Base-by-base conservation (phyloP, 176 grass and related monocot species). In the Leersia perrieri region DNA sequence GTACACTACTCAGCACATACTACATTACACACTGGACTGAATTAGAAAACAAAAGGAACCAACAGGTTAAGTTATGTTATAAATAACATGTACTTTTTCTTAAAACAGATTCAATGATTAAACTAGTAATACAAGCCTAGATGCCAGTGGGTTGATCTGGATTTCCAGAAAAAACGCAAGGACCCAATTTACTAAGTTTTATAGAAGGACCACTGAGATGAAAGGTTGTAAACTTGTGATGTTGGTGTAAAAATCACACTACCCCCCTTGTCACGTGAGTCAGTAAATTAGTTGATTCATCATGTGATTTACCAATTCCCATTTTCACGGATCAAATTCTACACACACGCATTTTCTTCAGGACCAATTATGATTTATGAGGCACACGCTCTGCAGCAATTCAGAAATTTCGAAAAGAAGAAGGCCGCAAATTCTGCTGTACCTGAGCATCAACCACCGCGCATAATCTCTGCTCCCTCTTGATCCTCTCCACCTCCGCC, bases 391-490 rank as follows among this genome's bases (percentile, higher is more conserved):
- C 7, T 5, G 87, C 1, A 32, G 38, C 7, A 18, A 63, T 65
- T 72, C 77, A 63, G 57, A 80, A 10, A 14, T 2, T 27, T 66
- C 11, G 66, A 29, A 81, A 66, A 12, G 7, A 14, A 25, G 31
- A 65, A 36, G 31, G 2, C 26, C 0, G 5, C 0, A 1, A 58
- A 39, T 25, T 80, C 40, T 29, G 4, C 39, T 67, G 88, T 90
- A 95, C 96, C 86, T 98, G 92, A 29, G 26, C 26, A 33, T 71
- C 60, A 22, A 98, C 57, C 41, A 93, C 75, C 9, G 86, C 81
- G 60, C 15, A 55, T 23, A 98, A 71, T 42, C 13, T 78, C 44
- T 84, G 77, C 41, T 29, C 79, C 69, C 90, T 95, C 68, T 31
- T 86, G 29, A 90, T 83, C 76, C 55, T 79, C 67, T 93, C 86